Base-by-base conservation (phyloP, 108 stramenopile genomes). In the Nitzschia palea region DNA sequence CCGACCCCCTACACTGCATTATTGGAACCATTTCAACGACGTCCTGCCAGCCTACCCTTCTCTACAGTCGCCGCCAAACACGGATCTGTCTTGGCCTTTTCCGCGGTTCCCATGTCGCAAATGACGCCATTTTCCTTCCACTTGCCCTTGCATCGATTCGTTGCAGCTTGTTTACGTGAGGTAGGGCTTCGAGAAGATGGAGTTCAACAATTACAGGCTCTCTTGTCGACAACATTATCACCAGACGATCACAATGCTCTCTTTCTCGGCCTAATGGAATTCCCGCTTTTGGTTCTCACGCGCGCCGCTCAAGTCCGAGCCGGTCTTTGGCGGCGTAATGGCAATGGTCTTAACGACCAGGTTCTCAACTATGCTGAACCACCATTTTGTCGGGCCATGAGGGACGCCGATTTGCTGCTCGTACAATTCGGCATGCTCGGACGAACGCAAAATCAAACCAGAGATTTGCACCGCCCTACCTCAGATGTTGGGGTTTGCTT, bases 251-350 rank as follows among this genome's bases (percentile, higher is more conserved):
- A 68, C 30, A 69, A 80, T 33, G 52, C 56, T 10, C 80, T 94
- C 20, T 88, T 88, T 55, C 66, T 78, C 3, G 93, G 88, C 4
- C 64, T 89, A 44, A 85, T 94, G 88, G 88, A 94, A 66, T 89
- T 88, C 62, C 93, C 93, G 10, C 40, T 84, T 10, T 62, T 90
- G 62, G 85, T 87, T 4, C 56, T 89, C 44, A 72, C 86, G 9
- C 57, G 86, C 28, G 81, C 89, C 15, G 89, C 95, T 29, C 93
- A 97, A 74, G 87, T 98, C n/a, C 80, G 89, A 55, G 80, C 86
- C 0, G 88, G 93, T 18, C 58, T 98, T 25, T 98, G 98, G 98
- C 71, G 76, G 44, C 74, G 96, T n/a, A 98, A 98, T 68, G 96
- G 96, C 2, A 82, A 91, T 40, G 85, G 84, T 51, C 86, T 95